Evolutionary conservation across 208 protist genomes (phyloP), one percentile per base, ranked within the genome.

Genomic region (Trypanosoma congolense): DNA sequence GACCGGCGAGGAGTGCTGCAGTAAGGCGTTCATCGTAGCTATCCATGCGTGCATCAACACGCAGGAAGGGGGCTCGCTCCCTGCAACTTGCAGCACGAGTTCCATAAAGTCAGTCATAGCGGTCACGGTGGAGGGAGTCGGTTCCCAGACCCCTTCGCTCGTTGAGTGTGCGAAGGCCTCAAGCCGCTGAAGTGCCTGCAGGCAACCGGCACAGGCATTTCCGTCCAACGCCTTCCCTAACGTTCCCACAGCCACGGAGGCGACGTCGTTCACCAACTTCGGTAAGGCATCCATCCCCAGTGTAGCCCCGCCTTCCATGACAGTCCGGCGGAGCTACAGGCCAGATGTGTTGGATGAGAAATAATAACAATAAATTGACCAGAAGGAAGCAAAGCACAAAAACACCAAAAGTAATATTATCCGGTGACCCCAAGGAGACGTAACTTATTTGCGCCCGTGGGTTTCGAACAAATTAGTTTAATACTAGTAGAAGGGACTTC

Each of bases 11-110:
- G 50, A 19, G 14, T 65, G 56, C 18, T 29, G 47, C 19, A 70
- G 52, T 22, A 68, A 12, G 6, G 52, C 38, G 19, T 57, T 26
- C 14, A 72, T 31, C 19, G 78, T 35, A 33, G 62, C 52, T 31
- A 74, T 49, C 70, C 77, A 87, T n/a, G 73, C 55, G 9, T 64
- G 36, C 19, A 76, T 46, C 3, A 56, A 65, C 26, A 84, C 41
- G 44, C 65, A 84, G 12, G 80, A 64, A 25, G 86, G 61, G 47
- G 56, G 63, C 14, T 73, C 80, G 4, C 65, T 60, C 48, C 64
- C 26, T 0, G 65, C 64, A 46, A 77, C 69, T 19, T 74, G 70
- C 18, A 77, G 56, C 2, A 80, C 63, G 26, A 84, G 51, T 6
- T 29, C 51, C 5, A 77, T 58, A 18, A 81, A 35, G 24, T 61